Percentiles rank a stretch among this genome's conserved stretches.
These are phyloP conservation scores for Podochytrium sp. DNA, from an alignment of 192 early-diverging fungal genomes.

Conservation along the genomic window DNA sequence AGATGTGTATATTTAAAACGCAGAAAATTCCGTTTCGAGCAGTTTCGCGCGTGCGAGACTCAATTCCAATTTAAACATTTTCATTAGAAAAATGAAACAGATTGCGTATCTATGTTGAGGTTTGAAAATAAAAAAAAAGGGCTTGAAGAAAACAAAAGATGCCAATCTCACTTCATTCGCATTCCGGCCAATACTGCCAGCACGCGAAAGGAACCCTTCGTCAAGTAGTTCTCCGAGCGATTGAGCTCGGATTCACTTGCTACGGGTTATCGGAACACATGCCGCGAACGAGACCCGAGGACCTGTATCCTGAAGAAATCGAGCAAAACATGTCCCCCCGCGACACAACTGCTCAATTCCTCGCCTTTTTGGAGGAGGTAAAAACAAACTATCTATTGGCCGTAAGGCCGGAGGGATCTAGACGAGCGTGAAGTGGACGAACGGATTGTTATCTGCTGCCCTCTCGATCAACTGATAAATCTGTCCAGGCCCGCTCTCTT, in stretches of 20 bases:
- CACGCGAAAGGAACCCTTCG: slow-evolving; percentile 89
- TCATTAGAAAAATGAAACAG: too few relatives aligned
- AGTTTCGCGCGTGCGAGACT: too few relatives aligned
- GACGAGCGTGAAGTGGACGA: too few relatives aligned
- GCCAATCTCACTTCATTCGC: slow-evolving; percentile 88
- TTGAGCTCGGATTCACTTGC: slow-evolving; percentile 68
- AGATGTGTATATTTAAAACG: too few relatives aligned
- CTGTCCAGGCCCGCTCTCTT: slow-evolving; percentile 69
- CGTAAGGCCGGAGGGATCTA: too few relatives aligned
- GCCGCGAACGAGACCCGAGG: slow-evolving; percentile 71
- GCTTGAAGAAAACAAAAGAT: slow-evolving; percentile 40
- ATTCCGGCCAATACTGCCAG: slow-evolving; percentile 94
- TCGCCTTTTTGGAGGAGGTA: slow-evolving; percentile 62
- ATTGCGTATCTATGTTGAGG: not conserved
- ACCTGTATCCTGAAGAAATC: slow-evolving; percentile 94
- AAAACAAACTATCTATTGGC: too few relatives aligned
- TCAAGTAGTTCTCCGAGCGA: slow-evolving; percentile 77
- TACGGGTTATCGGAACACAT: slow-evolving; percentile 94
- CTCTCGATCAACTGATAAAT: not conserved
- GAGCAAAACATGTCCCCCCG: slow-evolving; percentile 67
- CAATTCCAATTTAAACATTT: too few relatives aligned
- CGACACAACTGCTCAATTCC: slow-evolving; percentile 67
- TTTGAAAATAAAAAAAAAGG: not conserved
- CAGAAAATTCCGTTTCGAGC: too few relatives aligned
- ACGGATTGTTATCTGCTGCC: not conserved